Conservation (phyloP, 495 filamentous ascomycete genomes). For the Penicillium nucicola region DNA sequence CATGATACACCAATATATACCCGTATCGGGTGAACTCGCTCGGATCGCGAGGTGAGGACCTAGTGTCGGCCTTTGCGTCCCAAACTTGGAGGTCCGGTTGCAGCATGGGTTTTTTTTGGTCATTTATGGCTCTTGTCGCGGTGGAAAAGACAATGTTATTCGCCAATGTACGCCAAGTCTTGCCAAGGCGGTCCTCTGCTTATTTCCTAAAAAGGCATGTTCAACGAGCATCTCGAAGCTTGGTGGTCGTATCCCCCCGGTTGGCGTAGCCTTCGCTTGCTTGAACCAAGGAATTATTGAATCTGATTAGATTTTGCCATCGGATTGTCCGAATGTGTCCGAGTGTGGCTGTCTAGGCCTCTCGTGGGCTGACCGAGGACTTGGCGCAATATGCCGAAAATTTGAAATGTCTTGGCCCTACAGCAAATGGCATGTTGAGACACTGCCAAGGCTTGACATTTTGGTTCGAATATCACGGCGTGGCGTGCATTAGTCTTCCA, state of each 20-base stretch:
- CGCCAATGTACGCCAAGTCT: neutral
- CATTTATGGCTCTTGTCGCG: slow-evolving; percentile 3
- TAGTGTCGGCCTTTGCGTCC: neutral
- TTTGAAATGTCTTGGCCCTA: neutral
- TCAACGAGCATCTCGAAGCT: neutral
- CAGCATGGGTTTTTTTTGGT: neutral
- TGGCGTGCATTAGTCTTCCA: slow-evolving; percentile 3
- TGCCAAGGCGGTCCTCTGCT: neutral
- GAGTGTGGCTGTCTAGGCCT: neutral
- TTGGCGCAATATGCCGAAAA: neutral
- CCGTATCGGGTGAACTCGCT: neutral
- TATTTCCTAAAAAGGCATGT: neutral
- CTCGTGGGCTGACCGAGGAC: neutral
- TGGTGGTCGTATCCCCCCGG: neutral
- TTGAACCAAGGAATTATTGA: neutral
- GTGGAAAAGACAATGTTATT: neutral
- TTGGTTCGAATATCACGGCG: neutral
- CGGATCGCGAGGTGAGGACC: neutral
- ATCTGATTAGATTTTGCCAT: slow-evolving; percentile 4
- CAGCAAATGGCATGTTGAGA: slow-evolving; percentile 1
- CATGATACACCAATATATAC: neutral
- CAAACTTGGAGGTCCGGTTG: neutral
- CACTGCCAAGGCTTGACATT: slow-evolving; percentile 1
- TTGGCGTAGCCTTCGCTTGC: neutral
- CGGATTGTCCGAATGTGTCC: neutral